A percentile compares a stretch with the other conserved stretches of the same genome.
Evolutionary conservation across 225 moss, liverwort and hornwort genomes (phyloP).

Genomic region (Antitrichia curtipendula): DNA sequence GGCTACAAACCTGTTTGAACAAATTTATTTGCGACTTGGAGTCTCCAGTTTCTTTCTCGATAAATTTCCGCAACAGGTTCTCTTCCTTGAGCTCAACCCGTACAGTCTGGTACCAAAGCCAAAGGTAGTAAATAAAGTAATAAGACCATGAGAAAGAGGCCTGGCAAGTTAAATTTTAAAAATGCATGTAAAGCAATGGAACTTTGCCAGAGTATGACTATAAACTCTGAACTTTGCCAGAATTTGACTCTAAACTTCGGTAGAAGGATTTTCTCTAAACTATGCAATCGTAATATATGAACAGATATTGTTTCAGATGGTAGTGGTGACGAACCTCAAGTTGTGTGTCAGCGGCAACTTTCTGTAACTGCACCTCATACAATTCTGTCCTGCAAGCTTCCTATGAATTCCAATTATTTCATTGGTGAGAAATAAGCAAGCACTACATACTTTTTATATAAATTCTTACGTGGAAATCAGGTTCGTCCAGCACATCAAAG

Average conservation of each 20-base stretch:
- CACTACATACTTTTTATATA: too few relatives aligned
- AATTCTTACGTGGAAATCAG: background rate
- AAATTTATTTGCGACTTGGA: background rate
- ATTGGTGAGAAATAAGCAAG: background rate
- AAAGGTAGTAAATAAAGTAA: background rate
- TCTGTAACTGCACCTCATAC: constrained; percentile 21
- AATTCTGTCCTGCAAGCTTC: constrained; percentile 8
- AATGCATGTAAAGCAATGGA: background rate
- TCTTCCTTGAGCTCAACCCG: constrained; percentile 40
- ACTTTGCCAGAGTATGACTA: background rate
- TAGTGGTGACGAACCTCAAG: constrained; percentile 10
- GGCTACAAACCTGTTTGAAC: constrained; percentile 8
- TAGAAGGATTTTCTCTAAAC: background rate
- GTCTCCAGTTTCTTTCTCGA: constrained; percentile 31
- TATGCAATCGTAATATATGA: background rate
- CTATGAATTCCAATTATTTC: background rate
- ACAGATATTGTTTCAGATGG: background rate
- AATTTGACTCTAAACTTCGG: background rate
- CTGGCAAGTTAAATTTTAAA: background rate
- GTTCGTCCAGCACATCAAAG: background rate
- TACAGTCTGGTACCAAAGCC: background rate
- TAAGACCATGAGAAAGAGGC: background rate
- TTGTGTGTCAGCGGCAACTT: constrained; percentile 14
- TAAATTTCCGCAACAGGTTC: constrained; percentile 21
- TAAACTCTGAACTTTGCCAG: background rate